Evolutionary conservation across 176 grass and related monocot genomes (phyloP).

Genomic region (Aechmea fasciata): DNA sequence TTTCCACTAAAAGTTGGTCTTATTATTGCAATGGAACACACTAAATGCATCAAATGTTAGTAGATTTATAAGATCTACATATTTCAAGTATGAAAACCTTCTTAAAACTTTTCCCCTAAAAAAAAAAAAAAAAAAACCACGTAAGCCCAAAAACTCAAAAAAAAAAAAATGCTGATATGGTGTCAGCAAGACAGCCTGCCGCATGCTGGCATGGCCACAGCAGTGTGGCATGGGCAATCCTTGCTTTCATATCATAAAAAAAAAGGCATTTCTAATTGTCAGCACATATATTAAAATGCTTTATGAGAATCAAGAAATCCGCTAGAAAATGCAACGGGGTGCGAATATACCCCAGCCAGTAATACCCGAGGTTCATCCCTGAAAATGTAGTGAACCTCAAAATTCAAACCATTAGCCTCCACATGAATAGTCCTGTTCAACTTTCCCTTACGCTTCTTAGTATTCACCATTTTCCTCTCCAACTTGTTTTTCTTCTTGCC

Average conservation of each 20-base stretch:
- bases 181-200: too few species aligned
- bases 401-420: constrained; percentile 38
- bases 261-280: not conserved
- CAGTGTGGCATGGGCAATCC: too few species aligned
- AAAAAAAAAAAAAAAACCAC: too few species aligned
- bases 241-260: not conserved
- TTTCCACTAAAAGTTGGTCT: too few species aligned
- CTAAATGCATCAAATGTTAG: too few species aligned
- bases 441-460: constrained; percentile 39
- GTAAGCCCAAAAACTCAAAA: too few species aligned
- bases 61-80: too few species aligned
- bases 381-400: constrained; percentile 59
- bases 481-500: constrained; percentile 15
- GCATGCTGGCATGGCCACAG: too few species aligned
- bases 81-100: too few species aligned
- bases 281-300: not conserved
- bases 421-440: constrained; percentile 34
- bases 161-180: too few species aligned
- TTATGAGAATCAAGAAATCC: not conserved
- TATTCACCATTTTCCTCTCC: constrained; percentile 9
- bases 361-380: constrained; percentile 64
- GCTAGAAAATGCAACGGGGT: not conserved
- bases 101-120: too few species aligned
- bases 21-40: too few species aligned
- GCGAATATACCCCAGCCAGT: constrained; percentile 60